Conservation (phyloP, 2,329 filamentous ascomycete genomes). For the Penicillium polonicum region DNA sequence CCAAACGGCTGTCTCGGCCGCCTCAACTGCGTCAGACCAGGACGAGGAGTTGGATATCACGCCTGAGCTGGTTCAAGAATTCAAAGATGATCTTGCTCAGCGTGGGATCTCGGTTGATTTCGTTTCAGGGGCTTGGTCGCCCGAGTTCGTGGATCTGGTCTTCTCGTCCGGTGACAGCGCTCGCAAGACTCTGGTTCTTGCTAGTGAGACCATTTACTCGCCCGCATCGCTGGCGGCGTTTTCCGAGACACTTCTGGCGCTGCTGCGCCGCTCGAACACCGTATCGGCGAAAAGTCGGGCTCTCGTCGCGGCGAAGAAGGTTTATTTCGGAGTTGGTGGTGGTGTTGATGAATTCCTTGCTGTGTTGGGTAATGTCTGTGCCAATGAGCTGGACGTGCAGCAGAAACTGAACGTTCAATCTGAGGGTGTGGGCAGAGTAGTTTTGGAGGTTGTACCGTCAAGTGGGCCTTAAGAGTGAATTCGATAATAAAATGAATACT, state of each 20-base stretch:
- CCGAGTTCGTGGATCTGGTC: constrained; percentile 46
- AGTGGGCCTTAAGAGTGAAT: not conserved
- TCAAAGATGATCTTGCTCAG: constrained; percentile 44
- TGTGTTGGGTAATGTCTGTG: constrained; percentile 30
- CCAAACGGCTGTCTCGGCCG: constrained; percentile 2
- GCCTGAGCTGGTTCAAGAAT: constrained; percentile 46
- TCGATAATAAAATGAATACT: not conserved
- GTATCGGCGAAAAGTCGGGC: constrained; percentile 42
- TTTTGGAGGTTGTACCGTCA: constrained; percentile 38
- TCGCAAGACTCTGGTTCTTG: constrained; percentile 53
- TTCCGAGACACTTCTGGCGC: constrained; percentile 52
- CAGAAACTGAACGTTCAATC: constrained; percentile 40
- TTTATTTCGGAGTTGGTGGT: constrained; percentile 67
- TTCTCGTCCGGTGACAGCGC: constrained; percentile 35
- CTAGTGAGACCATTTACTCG: constrained; percentile 65
- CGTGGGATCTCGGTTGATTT: constrained; percentile 53
- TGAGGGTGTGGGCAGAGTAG: constrained; percentile 46
- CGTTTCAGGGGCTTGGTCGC: constrained; percentile 61
- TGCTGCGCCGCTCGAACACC: constrained; percentile 47
- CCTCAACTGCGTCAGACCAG: not conserved
- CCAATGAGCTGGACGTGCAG: constrained; percentile 29
- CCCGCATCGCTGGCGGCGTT: constrained; percentile 56
- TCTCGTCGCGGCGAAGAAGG: constrained; percentile 61
- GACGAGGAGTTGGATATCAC: constrained; percentile 51
- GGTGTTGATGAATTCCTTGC: constrained; percentile 60